A percentile compares a stretch with the other conserved stretches of the same genome.
phyloP scores from a whole-genome alignment of 2,329 filamentous ascomycete species.

The Botrytis tulipae region DNA sequence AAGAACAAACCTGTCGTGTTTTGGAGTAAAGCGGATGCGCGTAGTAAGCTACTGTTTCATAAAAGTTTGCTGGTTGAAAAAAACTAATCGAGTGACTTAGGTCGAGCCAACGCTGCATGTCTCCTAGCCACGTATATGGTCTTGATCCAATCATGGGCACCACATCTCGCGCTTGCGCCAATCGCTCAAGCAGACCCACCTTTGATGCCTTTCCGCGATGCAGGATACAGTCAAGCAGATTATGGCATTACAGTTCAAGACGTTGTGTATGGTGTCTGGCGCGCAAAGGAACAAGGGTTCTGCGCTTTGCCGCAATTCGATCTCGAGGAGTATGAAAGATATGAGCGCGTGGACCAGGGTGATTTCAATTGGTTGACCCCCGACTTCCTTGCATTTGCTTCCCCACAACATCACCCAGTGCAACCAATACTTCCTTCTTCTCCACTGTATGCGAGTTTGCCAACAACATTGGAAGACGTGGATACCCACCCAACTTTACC shows the following conservation, averaged over 20 bases:
- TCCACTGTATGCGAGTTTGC: conserved; percentile 70
- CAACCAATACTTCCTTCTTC: conserved; percentile 70
- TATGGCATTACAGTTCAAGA: conserved; percentile 96
- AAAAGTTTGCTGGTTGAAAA: background rate
- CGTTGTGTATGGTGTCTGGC: conserved; percentile 97
- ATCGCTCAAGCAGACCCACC: conserved; percentile 96
- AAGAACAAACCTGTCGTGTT: conserved; percentile 90
- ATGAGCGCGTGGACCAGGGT: conserved; percentile 92
- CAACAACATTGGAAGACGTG: conserved; percentile 72
- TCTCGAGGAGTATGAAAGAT: conserved; percentile 94
- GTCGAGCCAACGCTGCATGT: conserved; percentile 89
- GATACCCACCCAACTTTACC: conserved; percentile 69
- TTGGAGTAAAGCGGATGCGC: conserved; percentile 88
- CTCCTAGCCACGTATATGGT: conserved; percentile 99
- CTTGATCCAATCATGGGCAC: conserved; percentile 94
- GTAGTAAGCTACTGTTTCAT: conserved; percentile 60
- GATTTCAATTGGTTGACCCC: conserved; percentile 99
- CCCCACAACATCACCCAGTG: conserved; percentile 79
- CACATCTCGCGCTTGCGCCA: conserved; percentile 89
- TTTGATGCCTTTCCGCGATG: conserved; percentile 97
- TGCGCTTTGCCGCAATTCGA: conserved; percentile 92
- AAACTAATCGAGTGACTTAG: conserved; percentile 46
- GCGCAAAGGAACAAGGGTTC: conserved; percentile 92
- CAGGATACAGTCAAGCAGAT: conserved; percentile 96
- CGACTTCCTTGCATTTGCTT: conserved; percentile 93